Evolutionary conservation across 805 yeast genomes (phyloP), one percentile per base, ranked within the genome.

Genomic region (Saturnispora sekii): DNA sequence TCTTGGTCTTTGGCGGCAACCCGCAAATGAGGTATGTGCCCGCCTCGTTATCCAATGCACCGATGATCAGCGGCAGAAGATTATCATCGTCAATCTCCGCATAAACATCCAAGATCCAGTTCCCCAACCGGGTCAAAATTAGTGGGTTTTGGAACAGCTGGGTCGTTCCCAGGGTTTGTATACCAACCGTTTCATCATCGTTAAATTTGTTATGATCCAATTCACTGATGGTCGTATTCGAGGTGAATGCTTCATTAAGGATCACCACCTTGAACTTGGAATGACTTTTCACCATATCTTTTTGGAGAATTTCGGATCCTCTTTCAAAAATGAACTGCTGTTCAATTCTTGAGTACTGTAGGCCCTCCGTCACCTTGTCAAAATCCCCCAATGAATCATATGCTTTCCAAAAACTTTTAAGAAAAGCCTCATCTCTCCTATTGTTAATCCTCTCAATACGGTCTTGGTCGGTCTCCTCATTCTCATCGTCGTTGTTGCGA

Each of bases 1-100:
- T 52, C 79, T 81, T 53, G 4, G 44, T 41, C 16, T 84, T 76
- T 3, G 96, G 93, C 0, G 95, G 89, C 45, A 89, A 64, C 0
- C 97, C 98, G 32, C 93, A 80, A 0, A 90, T 96, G 39, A 90
- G 64, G 59, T 84, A 90, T 0, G 93, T 84, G 49, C 82, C 84
- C 3, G 85, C 76, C 10, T 69, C 66, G 33, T 73, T 76, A 60
- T 89, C 88, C 45, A 86, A 70, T 35, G 93, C 74, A 0, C 97
- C 97, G 30, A 93, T 72, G 2, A 90, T 93, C 53, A 90, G 65
- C 2, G 98, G 97, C 43, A 84, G 65, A 35, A 84, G 64, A 17
- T 73, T 73, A 45, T 68, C 68, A 21, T 21, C 26, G 50, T 84
- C 89, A 14, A 82, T 65, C 58, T 88, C 96, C 4, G 94, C 82